phyloP scores from a whole-genome alignment of 2,329 filamentous ascomycete genomes.

The Blastomyces percursus region DNA sequence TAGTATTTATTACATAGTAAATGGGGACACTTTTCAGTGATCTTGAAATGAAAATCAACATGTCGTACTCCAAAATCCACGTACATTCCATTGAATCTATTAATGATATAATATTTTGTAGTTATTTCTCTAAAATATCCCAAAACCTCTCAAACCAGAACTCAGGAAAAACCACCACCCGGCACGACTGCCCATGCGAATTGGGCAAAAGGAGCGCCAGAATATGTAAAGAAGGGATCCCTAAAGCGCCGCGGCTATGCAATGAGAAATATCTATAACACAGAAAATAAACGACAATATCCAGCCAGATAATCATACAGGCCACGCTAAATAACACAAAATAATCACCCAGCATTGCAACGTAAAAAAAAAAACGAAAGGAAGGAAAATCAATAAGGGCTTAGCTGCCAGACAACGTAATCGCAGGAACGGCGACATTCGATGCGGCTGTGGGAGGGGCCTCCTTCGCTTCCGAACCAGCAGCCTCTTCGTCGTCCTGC shows the following conservation, averaged over 20 bases:
- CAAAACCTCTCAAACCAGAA: neutral
- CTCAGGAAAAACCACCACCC: no score
- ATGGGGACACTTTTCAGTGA: no score
- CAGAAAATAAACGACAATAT: neutral
- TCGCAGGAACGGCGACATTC: neutral
- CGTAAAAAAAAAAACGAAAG: neutral
- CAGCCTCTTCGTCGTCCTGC: slow-evolving; percentile 13
- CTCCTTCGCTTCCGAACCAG: neutral
- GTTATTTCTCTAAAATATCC: neutral
- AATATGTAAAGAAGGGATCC: neutral
- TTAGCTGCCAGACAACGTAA: slow-evolving; percentile 1
- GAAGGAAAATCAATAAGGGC: neutral
- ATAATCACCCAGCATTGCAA: neutral
- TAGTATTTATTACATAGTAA: no score
- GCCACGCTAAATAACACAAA: neutral
- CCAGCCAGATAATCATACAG: neutral
- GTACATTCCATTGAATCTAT: neutral
- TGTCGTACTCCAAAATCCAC: neutral
- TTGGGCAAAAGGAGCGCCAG: neutral
- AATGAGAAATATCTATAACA: neutral
- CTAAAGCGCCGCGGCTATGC: slow-evolving; percentile 5
- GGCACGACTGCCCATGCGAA: neutral
- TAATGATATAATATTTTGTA: neutral
- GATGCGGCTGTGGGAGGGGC: neutral
- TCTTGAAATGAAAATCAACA: neutral